Conservation (phyloP, 75 land plant genomes). For the Gnetum montanum region DNA sequence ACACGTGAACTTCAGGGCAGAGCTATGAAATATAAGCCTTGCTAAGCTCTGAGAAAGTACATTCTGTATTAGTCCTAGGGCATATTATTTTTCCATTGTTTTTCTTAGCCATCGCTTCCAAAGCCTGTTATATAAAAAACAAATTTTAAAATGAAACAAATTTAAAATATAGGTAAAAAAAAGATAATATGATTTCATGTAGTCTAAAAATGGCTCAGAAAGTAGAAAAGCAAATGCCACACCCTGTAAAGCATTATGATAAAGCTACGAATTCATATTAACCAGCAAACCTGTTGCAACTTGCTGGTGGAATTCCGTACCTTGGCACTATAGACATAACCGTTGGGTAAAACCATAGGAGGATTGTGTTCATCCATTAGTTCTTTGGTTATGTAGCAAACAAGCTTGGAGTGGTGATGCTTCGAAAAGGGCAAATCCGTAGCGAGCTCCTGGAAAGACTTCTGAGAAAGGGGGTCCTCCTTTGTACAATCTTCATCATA, state of each 20-base stretch:
- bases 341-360: slow-evolving; percentile 91
- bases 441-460: slow-evolving; percentile 73
- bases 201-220: not conserved
- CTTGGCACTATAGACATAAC: slow-evolving; percentile 93
- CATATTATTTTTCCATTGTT: slow-evolving; percentile 83
- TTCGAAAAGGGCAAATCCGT: slow-evolving; percentile 82
- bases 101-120: slow-evolving; percentile 83
- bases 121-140: slow-evolving; percentile 74
- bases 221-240: not conserved
- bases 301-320: slow-evolving; percentile 11
- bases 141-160: no score
- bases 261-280: not conserved
- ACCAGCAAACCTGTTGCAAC: not conserved
- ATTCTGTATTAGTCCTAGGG: slow-evolving; percentile 80
- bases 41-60: slow-evolving; percentile 53
- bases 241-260: not conserved
- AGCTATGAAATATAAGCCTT: slow-evolving; percentile 83
- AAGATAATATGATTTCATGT: not conserved
- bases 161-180: not conserved
- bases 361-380: slow-evolving; percentile 96
- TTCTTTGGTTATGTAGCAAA: slow-evolving; percentile 92
- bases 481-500: slow-evolving; percentile 84
- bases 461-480: slow-evolving; percentile 94
- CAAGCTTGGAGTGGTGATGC: slow-evolving; percentile 94
- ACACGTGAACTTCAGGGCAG: not conserved